Evolutionary conservation across 2,329 filamentous ascomycete species (phyloP).

Genomic region (Xylariaceae sp.): DNA sequence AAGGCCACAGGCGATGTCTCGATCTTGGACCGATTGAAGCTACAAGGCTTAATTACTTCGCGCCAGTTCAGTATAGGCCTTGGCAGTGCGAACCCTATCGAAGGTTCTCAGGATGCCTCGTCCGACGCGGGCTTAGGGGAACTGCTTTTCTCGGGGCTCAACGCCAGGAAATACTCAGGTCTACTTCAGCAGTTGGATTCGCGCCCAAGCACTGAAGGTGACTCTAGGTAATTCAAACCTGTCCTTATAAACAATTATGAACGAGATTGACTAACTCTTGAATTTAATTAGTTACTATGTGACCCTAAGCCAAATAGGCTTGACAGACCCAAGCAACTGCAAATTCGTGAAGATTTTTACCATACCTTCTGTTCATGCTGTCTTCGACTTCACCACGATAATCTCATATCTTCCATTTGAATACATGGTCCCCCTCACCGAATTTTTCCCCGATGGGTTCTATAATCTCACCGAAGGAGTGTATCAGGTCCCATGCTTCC

Average conservation of each 20-base stretch:
- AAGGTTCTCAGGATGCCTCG: background rate
- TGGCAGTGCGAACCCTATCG: conserved; percentile 20
- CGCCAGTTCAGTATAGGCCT: conserved; percentile 32
- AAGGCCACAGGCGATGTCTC: background rate
- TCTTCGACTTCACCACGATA: conserved; percentile 24
- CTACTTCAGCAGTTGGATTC: conserved; percentile 20
- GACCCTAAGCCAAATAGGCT: conserved; percentile 20
- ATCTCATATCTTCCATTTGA: conserved; percentile 21
- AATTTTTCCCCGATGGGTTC: conserved; percentile 18
- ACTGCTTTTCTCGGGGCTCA: conserved; percentile 30
- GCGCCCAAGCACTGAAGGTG: background rate
- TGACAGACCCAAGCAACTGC: conserved; percentile 25
- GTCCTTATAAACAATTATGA: background rate
- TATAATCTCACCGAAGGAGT: conserved; percentile 17
- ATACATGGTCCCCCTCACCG: conserved; percentile 6
- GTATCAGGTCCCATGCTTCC: conserved; percentile 27
- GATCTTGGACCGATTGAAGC: conserved; percentile 24
- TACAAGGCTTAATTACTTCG: conserved; percentile 15
- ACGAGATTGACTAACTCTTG: conserved; percentile 4
- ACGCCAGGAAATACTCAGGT: conserved; percentile 29
- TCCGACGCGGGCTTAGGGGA: conserved; percentile 24
- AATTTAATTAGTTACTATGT: conserved; percentile 23
- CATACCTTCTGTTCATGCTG: conserved; percentile 9
- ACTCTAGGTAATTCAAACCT: conserved; percentile 17
- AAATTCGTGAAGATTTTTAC: background rate